Percentiles rank a stretch among this genome's conserved stretches.
Conservation (phyloP, 1,139 yeast genomes). For the Kodamaea suecica region DNA sequence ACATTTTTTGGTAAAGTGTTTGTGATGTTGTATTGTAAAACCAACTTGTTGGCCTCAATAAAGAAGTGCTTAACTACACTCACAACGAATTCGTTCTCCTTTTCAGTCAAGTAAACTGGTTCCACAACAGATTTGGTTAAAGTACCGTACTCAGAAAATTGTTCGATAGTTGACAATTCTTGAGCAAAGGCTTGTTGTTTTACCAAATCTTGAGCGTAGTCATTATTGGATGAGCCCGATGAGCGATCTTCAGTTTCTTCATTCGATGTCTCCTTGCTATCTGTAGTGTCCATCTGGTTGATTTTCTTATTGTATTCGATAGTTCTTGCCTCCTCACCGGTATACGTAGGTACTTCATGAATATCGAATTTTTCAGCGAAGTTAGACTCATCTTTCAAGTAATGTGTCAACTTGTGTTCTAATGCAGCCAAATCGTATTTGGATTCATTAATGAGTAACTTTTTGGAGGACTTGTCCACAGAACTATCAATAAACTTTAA, state of each 20-base stretch:
- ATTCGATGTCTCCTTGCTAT: constrained; percentile 16
- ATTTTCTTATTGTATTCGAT: constrained; percentile 57
- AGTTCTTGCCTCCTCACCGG: constrained; percentile 63
- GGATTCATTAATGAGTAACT: constrained; percentile 42
- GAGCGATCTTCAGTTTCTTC: constrained; percentile 16
- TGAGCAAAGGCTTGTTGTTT: constrained; percentile 62
- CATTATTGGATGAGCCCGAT: constrained; percentile 22
- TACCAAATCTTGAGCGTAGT: constrained; percentile 43
- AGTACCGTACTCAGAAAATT: constrained; percentile 67
- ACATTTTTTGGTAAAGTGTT: constrained; percentile 80
- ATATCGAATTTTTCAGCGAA: constrained; percentile 71
- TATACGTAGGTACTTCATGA: constrained; percentile 55
- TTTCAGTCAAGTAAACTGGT: constrained; percentile 75
- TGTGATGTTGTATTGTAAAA: constrained; percentile 78
- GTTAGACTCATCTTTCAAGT: constrained; percentile 59
- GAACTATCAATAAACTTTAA: constrained; percentile 55
- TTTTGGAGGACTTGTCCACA: constrained; percentile 24
- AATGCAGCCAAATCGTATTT: constrained; percentile 72
- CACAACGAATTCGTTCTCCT: constrained; percentile 91
- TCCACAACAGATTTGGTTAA: constrained; percentile 66
- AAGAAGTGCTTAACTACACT: constrained; percentile 81
- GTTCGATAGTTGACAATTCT: constrained; percentile 65
- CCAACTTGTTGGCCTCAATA: constrained; percentile 60
- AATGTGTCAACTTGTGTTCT: constrained; percentile 72
- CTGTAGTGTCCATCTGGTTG: constrained; percentile 44